phyloP scores from a whole-genome alignment of 2,329 filamentous ascomycete genomes.

The Exserohilum turcica region DNA sequence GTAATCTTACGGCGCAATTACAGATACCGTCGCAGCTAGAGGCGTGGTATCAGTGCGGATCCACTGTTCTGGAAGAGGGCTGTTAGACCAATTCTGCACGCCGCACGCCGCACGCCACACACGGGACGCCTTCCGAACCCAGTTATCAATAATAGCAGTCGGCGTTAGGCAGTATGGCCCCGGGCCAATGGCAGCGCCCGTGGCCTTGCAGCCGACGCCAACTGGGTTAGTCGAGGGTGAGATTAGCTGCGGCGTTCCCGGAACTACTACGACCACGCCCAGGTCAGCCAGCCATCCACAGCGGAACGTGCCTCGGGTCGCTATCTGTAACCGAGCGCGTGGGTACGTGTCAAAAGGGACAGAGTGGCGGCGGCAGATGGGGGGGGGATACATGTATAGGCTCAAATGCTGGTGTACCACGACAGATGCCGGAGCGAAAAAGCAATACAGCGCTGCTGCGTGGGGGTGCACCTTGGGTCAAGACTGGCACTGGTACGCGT shows the following conservation, averaged over 20 bases:
- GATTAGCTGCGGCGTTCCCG: conserved; percentile 14
- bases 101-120: conserved; percentile 14
- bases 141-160: not conserved
- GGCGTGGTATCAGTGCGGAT: not conserved
- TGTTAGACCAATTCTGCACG: conserved; percentile 7
- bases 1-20: not conserved
- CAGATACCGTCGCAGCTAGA: not conserved
- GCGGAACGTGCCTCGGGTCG: conserved; percentile 8
- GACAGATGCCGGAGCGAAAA: not conserved
- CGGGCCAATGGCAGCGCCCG: conserved; percentile 5
- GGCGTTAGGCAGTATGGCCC: conserved; percentile 4
- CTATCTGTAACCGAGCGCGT: conserved; percentile 1
- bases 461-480: not conserved
- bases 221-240: conserved; percentile 7
- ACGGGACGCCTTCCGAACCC: conserved; percentile 11
- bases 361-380: not conserved
- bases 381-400: not conserved
- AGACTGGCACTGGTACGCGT: not conserved
- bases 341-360: not conserved
- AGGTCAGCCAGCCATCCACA: conserved; percentile 8
- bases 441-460: not conserved
- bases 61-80: conserved; percentile 11
- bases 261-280: not conserved
- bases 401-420: too few species aligned
- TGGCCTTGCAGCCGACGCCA: conserved; percentile 1